Evolutionary conservation across 345 rosid species (phyloP).

Genomic region (Heritiera littoralis): DNA sequence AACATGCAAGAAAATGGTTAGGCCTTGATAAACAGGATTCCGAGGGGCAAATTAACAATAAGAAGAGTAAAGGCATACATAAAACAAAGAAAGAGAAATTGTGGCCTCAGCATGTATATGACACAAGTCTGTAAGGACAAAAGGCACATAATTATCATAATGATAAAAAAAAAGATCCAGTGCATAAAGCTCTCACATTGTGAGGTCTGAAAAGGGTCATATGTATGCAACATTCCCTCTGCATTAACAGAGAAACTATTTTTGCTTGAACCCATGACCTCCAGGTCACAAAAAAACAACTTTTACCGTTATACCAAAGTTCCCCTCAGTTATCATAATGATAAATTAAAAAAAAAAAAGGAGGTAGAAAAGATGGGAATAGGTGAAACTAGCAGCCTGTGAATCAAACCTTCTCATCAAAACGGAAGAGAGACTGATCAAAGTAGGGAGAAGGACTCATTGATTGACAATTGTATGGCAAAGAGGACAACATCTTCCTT

Average conservation of each 20-base stretch:
- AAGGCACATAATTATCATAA: not conserved
- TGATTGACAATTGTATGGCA: constrained; percentile 88
- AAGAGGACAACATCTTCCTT: constrained; percentile 80
- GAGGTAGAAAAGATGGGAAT: constrained; percentile 12
- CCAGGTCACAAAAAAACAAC: too few relatives aligned
- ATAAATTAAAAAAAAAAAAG: not conserved
- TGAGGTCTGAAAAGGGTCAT: too few relatives aligned
- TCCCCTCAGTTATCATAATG: not conserved
- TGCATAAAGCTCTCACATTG: too few relatives aligned
- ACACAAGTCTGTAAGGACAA: not conserved
- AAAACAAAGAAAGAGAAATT: not conserved
- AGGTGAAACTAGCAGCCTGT: not conserved
- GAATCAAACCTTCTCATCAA: constrained; percentile 82
- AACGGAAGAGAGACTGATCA: constrained; percentile 91
- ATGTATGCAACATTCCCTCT: too few relatives aligned
- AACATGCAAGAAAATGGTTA: constrained; percentile 23
- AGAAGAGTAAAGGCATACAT: not conserved
- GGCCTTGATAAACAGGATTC: constrained; percentile 1
- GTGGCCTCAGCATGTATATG: not conserved
- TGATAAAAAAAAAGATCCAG: not conserved
- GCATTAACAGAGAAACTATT: too few relatives aligned
- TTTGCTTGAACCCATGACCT: too few relatives aligned
- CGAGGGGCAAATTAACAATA: not conserved
- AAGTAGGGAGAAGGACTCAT: constrained; percentile 97
- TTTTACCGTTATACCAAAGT: too few relatives aligned